Evolutionary conservation across 805 yeast species (phyloP).

Genomic region (Saturnispora zaruensis): DNA sequence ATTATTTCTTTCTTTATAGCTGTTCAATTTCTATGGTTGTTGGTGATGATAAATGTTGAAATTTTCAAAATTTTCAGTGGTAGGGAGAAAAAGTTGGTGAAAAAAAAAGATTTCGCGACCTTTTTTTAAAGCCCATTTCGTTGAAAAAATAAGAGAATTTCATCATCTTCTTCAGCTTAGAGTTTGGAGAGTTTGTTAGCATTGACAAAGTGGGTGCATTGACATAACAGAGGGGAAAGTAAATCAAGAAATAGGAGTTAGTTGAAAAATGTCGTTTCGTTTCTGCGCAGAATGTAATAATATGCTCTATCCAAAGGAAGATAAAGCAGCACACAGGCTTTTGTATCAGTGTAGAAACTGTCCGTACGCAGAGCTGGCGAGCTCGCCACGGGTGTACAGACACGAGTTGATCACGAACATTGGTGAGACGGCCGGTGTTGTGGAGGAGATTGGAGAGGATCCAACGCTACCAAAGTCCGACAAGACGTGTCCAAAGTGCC

Average conservation of each 20-base stretch:
- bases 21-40: neutral
- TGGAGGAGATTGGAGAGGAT: slow-evolving; percentile 89
- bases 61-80: neutral
- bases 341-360: slow-evolving; percentile 93
- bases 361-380: slow-evolving; percentile 86
- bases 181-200: neutral
- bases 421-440: slow-evolving; percentile 95
- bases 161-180: too few relatives aligned
- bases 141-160: too few relatives aligned
- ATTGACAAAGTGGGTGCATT: neutral
- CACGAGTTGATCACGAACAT: slow-evolving; percentile 88
- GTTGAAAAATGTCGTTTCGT: slow-evolving; percentile 62
- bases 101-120: neutral
- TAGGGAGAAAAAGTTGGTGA: neutral
- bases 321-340: slow-evolving; percentile 65
- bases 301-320: slow-evolving; percentile 97
- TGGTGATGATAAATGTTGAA: neutral
- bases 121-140: neutral
- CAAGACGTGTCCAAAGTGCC: slow-evolving; percentile 87
- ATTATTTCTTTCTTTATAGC: neutral
- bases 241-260: too few relatives aligned
- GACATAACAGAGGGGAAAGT: too few relatives aligned
- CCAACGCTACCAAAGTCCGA: slow-evolving; percentile 97
- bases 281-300: slow-evolving; percentile 97
- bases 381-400: slow-evolving; percentile 77